Evolutionary conservation across 208 protist species (phyloP).

Genomic region (Leishmania braziliensis): DNA sequence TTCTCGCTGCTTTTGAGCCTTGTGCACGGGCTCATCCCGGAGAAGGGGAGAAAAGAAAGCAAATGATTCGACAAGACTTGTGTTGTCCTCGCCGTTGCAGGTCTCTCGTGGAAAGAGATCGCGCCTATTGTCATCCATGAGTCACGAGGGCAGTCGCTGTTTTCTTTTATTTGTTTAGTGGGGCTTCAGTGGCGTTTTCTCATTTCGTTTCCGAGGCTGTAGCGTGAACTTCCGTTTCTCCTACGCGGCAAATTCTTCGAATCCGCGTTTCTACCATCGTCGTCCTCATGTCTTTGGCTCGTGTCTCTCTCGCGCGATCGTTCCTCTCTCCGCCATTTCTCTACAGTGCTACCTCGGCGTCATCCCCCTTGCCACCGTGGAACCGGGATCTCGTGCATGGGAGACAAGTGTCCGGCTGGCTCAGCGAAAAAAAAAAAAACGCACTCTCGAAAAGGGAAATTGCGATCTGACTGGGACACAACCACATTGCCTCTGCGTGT

Average conservation of each 20-base stretch:
- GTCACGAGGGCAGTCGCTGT: neutral
- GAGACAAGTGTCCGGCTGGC: neutral
- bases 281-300: neutral
- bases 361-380: neutral
- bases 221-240: neutral
- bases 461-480: neutral
- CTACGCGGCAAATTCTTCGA: neutral
- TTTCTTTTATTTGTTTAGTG: neutral
- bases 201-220: neutral
- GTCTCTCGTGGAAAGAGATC: neutral
- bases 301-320: neutral
- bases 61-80: neutral
- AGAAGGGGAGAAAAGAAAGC: neutral
- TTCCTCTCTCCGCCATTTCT: neutral
- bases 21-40: neutral
- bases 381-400: neutral
- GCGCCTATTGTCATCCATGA: neutral
- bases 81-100: neutral
- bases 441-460: neutral
- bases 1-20: neutral
- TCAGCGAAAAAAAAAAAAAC: neutral
- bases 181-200: neutral
- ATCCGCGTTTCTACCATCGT: neutral
- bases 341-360: neutral
- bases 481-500: neutral